Percentiles rank a stretch among this genome's conserved stretches.
These are phyloP conservation scores for Afroboletus lepidellus DNA, from an alignment of 1,284 basidiomycete genomes.

Conservation along the genomic window DNA sequence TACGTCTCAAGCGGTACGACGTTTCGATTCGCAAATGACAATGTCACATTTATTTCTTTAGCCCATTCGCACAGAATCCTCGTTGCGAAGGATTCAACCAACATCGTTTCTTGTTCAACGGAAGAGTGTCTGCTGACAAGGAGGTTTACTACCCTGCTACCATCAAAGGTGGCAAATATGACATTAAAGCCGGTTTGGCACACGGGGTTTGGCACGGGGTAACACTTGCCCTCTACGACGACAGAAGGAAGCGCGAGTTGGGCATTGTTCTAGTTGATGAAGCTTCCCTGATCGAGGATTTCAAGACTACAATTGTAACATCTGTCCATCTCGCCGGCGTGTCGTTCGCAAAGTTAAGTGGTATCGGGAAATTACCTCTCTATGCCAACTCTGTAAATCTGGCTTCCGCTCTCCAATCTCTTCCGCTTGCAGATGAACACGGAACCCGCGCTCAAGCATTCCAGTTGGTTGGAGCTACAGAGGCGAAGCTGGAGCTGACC, in stretches of 20 bases:
- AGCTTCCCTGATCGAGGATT: neutral
- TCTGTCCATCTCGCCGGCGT: neutral
- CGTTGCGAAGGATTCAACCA: slow-evolving; percentile 18
- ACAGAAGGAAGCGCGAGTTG: neutral
- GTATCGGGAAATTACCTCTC: neutral
- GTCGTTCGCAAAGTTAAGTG: neutral
- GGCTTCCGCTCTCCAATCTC: neutral
- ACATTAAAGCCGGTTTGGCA: neutral
- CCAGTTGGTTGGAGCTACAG: neutral
- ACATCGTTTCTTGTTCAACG: slow-evolving; percentile 20
- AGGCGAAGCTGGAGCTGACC: neutral
- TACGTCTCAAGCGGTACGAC: slow-evolving; percentile 14
- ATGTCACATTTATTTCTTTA: neutral
- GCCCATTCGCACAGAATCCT: slow-evolving; percentile 13
- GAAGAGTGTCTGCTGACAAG: slow-evolving; percentile 3
- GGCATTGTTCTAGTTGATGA: neutral
- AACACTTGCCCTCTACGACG: neutral
- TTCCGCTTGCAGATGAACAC: neutral
- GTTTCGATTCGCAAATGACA: neutral
- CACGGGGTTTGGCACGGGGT: neutral
- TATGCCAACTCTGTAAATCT: neutral
- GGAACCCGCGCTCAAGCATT: neutral
- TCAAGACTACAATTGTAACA: neutral
- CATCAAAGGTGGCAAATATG: neutral
- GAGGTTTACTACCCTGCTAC: neutral